Base-by-base conservation (phyloP, 371 early-diverging fungal genomes). In the Actinomortierella ambigua region DNA sequence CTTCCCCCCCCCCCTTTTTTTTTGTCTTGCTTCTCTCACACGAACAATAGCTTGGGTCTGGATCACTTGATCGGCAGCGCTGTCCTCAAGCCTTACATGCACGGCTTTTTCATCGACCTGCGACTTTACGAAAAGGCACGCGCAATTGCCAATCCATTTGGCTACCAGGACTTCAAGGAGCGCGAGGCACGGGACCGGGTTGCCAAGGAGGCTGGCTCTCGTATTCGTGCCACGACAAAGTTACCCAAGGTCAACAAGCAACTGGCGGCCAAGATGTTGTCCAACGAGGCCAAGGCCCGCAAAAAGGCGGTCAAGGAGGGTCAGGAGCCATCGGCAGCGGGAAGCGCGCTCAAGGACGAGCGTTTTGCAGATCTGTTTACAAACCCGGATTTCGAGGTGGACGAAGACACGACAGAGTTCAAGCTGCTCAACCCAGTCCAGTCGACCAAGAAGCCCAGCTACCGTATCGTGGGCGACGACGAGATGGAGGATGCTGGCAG, bases 61-160 rank as follows among this genome's bases (percentile, higher is more conserved):
- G 94, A 95, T 50, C 95, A 97, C 65, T 84, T 97, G 29, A 82
- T 98, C 64, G 99, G 98, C 44, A 93, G 97, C 61, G 89, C 93
- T 61, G 87, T 96, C 4, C 86, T 98, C 76, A 94, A 93, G 70
- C 95, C 98, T 0, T 98, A 98, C 67, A 98, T 98, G 98, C 98
- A 98, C 77, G 98, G 98, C 62, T 98, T 93, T 92, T 97, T 98
- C 76, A 86, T 98, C 62, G 96, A 98, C 70, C 81, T 95, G 67
- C 90, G 95, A 23, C 77, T 98, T 62, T 98, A 98, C 70, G 95
- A 97, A 77, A 93, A 95, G 79, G 97, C 98, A 59, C 90, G 90
- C 76, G 85, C 95, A 2, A 95, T 98, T 67, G 94, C 96, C 55
- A 95, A 97, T 78, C 98, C 98, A 55, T 98, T 97, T 76, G 96